Conservation (phyloP, 75 land plant species). For the Larix kaempferi region DNA sequence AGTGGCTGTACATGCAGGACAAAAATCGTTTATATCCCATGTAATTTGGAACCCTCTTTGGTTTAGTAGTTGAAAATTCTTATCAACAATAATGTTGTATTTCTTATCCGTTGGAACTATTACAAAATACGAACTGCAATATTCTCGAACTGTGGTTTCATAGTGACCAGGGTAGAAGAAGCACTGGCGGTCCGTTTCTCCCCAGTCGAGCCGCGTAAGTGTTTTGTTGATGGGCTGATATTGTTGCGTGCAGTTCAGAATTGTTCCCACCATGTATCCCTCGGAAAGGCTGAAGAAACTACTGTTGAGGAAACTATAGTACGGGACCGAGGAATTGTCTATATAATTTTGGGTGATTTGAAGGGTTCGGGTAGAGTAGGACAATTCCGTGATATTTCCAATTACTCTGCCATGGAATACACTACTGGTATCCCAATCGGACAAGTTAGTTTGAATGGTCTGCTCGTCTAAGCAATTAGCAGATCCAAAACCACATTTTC, state of each 20-base stretch:
- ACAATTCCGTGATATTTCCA: no score
- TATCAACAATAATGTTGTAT: background rate
- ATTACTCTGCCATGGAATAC: no score
- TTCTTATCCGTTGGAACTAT: background rate
- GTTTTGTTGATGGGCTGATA: background rate
- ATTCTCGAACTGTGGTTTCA: no score
- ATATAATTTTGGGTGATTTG: no score
- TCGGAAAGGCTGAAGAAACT: background rate
- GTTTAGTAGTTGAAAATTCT: background rate
- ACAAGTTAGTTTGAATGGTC: no score
- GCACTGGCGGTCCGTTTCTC: background rate
- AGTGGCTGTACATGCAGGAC: background rate
- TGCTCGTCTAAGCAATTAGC: no score
- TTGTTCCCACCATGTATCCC: background rate
- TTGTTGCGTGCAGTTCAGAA: background rate
- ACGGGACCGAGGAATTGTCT: no score
- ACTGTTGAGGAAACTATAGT: no score
- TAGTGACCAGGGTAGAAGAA: background rate
- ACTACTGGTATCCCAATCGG: fast-evolving
- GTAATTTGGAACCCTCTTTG: background rate
- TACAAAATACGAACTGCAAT: background rate
- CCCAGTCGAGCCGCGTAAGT: background rate
- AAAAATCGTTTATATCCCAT: background rate
- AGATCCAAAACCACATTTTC: no score
- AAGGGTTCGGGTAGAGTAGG: no score